Percentiles rank a stretch among this genome's conserved stretches.
phyloP scores from a whole-genome alignment of 2,329 filamentous ascomycete genomes.

The Verticillium tricorpus region DNA sequence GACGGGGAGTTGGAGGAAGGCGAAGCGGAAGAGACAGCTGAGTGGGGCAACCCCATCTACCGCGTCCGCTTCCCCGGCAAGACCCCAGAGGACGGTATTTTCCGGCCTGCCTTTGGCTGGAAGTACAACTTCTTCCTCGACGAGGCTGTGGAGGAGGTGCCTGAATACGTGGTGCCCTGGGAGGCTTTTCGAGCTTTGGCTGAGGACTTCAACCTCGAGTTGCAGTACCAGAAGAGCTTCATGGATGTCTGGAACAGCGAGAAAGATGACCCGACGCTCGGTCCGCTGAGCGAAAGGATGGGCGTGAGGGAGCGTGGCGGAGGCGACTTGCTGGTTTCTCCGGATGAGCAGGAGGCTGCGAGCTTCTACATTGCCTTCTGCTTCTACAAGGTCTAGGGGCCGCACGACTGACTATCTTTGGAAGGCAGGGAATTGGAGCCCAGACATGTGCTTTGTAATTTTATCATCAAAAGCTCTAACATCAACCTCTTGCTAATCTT shows the following conservation, averaged over 20 bases:
- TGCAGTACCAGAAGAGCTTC: constrained; percentile 91
- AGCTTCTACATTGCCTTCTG: constrained; percentile 92
- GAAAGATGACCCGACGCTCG: constrained; percentile 77
- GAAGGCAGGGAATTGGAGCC: not conserved
- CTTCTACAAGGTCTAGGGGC: constrained; percentile 81
- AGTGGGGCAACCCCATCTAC: constrained; percentile 95
- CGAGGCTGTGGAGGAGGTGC: constrained; percentile 92
- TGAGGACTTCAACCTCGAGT: constrained; percentile 92
- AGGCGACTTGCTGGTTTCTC: constrained; percentile 64
- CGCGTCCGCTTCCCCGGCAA: constrained; percentile 80
- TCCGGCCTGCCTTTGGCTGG: constrained; percentile 94
- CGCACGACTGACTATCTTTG: not conserved
- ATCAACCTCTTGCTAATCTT: too few species aligned
- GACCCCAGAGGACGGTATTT: constrained; percentile 81
- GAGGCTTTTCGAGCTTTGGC: constrained; percentile 93
- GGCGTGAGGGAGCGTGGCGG: constrained; percentile 72
- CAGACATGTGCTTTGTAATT: too few species aligned
- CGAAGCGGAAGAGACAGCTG: constrained; percentile 59
- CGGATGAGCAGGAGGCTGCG: constrained; percentile 89
- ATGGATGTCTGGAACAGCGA: constrained; percentile 88
- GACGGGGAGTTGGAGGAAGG: constrained; percentile 55
- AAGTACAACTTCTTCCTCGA: constrained; percentile 96
- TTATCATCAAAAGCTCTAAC: too few species aligned
- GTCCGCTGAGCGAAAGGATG: constrained; percentile 91
- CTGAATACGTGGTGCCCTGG: constrained; percentile 98